Percentiles rank a stretch among this genome's conserved stretches.
phyloP scores from a whole-genome alignment of 2,329 filamentous ascomycete genomes.

The Penicillium expansum region DNA sequence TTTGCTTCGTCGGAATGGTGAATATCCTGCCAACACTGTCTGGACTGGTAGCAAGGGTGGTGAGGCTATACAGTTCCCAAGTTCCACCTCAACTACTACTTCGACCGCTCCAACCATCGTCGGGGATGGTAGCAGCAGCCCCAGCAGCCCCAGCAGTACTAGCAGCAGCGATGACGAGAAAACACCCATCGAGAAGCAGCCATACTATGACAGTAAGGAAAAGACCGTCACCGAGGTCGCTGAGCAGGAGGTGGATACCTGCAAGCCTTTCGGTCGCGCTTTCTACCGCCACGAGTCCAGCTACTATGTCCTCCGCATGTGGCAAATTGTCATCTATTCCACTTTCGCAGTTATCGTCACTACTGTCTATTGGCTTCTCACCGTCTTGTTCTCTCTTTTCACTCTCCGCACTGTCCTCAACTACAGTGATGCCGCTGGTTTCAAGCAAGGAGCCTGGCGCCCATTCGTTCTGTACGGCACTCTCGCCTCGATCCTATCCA shows the following conservation, averaged over 20 bases:
- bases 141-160: no score
- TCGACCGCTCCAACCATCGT: conserved; percentile 15
- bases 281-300: conserved; percentile 54
- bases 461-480: conserved; percentile 37
- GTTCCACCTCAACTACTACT: conserved; percentile 12
- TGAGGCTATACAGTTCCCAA: conserved; percentile 49
- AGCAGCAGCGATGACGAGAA: conserved; percentile 9
- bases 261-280: conserved; percentile 54
- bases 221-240: neutral
- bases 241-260: conserved; percentile 26
- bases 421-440: conserved; percentile 20
- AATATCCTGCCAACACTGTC: conserved; percentile 47
- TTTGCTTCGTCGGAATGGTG: conserved; percentile 47
- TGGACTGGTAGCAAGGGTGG: conserved; percentile 55
- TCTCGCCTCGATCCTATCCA: conserved; percentile 11
- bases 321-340: conserved; percentile 53
- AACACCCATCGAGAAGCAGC: conserved; percentile 6
- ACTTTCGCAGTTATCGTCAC: conserved; percentile 48
- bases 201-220: neutral
- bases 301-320: conserved; percentile 51
- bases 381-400: conserved; percentile 50
- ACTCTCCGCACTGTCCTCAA: conserved; percentile 36
- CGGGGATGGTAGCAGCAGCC: conserved; percentile 11
- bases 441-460: conserved; percentile 34
- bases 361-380: conserved; percentile 50